A percentile compares a stretch with the other conserved stretches of the same genome.
Conservation (phyloP, 768 basidiomycete species). For the Mycena polygramma region DNA sequence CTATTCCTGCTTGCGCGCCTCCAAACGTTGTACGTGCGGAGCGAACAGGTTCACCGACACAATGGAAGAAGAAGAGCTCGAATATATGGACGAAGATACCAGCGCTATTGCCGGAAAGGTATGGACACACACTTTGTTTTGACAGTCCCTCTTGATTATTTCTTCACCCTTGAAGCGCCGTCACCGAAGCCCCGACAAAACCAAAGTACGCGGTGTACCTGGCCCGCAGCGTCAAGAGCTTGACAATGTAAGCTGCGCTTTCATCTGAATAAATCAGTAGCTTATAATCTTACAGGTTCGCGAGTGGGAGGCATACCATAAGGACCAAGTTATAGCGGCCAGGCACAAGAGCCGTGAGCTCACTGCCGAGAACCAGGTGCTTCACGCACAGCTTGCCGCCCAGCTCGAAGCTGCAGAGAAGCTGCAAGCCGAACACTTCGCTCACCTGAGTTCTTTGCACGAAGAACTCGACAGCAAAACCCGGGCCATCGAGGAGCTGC, state of each 20-base stretch:
- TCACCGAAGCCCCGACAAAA: not conserved
- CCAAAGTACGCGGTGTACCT: slow-evolving; percentile 25
- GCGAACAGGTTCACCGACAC: slow-evolving; percentile 21
- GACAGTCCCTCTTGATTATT: slow-evolving; percentile 19
- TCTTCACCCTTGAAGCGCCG: slow-evolving; percentile 12
- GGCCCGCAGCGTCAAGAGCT: slow-evolving; percentile 13
- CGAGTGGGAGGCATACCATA: slow-evolving; percentile 12
- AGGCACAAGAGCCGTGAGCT: slow-evolving; percentile 17
- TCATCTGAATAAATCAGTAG: slow-evolving; percentile 6
- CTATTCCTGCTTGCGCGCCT: slow-evolving; percentile 20
- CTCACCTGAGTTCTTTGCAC: slow-evolving; percentile 7
- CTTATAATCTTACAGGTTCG: slow-evolving; percentile 18
- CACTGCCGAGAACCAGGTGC: slow-evolving; percentile 9
- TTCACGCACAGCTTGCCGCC: not conserved
- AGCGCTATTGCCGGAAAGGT: slow-evolving; percentile 15
- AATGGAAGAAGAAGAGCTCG: too few species aligned
- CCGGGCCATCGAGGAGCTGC: slow-evolving; percentile 18
- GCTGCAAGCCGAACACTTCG: slow-evolving; percentile 4
- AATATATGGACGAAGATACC: not conserved
- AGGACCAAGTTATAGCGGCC: slow-evolving; percentile 11
- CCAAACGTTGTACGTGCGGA: slow-evolving; percentile 33
- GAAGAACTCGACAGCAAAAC: slow-evolving; percentile 7
- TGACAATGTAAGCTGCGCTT: slow-evolving; percentile 17
- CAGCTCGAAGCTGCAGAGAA: slow-evolving; percentile 22
- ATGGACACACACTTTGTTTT: slow-evolving; percentile 13